Percentiles rank a stretch among this genome's conserved stretches.
Evolutionary conservation across 495 filamentous ascomycete species (phyloP).

Genomic region (Evernia prunastri): DNA sequence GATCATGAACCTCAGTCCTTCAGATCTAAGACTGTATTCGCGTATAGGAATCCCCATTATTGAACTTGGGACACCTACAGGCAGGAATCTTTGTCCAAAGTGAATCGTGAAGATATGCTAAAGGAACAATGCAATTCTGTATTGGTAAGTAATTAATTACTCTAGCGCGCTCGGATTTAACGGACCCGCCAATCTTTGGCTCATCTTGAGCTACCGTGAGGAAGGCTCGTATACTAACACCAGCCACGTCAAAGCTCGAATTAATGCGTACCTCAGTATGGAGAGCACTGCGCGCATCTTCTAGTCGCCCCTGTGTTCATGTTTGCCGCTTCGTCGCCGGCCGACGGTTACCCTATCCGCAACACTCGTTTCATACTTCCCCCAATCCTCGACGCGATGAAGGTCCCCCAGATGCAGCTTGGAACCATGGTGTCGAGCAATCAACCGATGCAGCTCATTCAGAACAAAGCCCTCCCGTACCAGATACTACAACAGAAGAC

Average conservation of each 20-base stretch:
- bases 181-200: neutral
- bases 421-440: slow-evolving; percentile 8
- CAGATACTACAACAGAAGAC: neutral
- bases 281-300: slow-evolving; percentile 19
- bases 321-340: slow-evolving; percentile 23
- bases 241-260: neutral
- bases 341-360: slow-evolving; percentile 28
- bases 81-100: neutral
- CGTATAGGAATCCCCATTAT: too few relatives aligned
- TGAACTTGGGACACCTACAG: neutral
- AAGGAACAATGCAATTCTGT: neutral
- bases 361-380: slow-evolving; percentile 27
- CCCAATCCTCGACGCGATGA: slow-evolving; percentile 21
- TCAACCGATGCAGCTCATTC: neutral
- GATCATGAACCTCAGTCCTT: too few relatives aligned
- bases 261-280: slow-evolving; percentile 23
- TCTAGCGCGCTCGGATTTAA: neutral
- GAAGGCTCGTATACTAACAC: neutral
- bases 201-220: too few relatives aligned
- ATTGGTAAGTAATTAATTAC: neutral
- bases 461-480: slow-evolving; percentile 3
- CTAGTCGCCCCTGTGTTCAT: slow-evolving; percentile 4
- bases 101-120: neutral
- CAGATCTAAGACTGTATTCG: too few relatives aligned
- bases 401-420: slow-evolving; percentile 19